Evolutionary conservation across 2,329 filamentous ascomycete species (phyloP).

Genomic region (Ophiocordyceps robertsii): DNA sequence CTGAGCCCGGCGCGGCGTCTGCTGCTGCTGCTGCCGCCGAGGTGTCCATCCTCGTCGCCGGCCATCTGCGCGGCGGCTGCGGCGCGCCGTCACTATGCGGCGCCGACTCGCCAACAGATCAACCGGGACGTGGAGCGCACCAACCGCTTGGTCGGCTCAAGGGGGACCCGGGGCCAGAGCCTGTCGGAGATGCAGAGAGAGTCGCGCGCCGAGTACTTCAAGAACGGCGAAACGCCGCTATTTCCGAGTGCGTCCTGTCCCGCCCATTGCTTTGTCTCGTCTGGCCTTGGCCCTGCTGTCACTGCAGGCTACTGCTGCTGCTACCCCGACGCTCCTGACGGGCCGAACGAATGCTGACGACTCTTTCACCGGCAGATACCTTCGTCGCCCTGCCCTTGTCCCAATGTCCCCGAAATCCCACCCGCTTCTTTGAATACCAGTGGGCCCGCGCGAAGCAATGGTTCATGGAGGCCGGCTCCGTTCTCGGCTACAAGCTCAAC

Average conservation of each 20-base stretch:
- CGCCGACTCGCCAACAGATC: no score
- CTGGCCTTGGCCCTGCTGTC: no score
- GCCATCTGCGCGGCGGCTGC: no score
- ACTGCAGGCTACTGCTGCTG: no score
- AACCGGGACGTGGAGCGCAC: neutral
- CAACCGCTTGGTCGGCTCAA: neutral
- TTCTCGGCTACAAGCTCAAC: slow-evolving; percentile 25
- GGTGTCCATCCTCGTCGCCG: no score
- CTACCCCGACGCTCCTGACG: no score
- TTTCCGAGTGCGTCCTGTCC: slow-evolving; percentile 14
- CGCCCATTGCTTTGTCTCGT: no score
- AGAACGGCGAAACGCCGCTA: slow-evolving; percentile 17
- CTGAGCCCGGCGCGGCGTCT: no score
- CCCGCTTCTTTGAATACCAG: slow-evolving; percentile 20
- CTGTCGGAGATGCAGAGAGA: slow-evolving; percentile 17
- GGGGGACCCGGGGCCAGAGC: slow-evolving; percentile 8
- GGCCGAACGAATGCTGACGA: neutral
- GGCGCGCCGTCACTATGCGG: no score
- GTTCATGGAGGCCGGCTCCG: slow-evolving; percentile 16
- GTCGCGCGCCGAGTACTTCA: slow-evolving; percentile 14
- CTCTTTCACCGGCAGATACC: slow-evolving; percentile 24
- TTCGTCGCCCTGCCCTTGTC: slow-evolving; percentile 30
- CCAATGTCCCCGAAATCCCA: slow-evolving; percentile 15
- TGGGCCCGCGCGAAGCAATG: slow-evolving; percentile 22
- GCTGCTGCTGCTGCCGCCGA: no score